Conservation (phyloP, 345 rosid species). For the Alliaria petiolata region DNA sequence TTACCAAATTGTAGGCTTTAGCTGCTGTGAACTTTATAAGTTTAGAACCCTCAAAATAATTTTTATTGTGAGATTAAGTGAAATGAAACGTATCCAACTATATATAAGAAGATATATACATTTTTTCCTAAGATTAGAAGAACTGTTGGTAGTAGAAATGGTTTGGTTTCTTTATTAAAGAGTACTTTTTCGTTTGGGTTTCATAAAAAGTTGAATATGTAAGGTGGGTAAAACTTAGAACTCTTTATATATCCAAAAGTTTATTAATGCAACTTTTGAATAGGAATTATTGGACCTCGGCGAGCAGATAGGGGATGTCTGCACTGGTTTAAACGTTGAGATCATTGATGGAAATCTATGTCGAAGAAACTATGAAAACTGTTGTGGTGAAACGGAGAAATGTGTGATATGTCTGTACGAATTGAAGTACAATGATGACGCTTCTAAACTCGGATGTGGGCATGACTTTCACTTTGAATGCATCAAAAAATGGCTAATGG, state of each 20-base stretch:
- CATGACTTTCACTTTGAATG: slow-evolving; percentile 20
- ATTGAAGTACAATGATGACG: background rate
- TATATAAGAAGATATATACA: too few species aligned
- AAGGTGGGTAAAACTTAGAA: background rate
- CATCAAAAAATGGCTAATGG: slow-evolving; percentile 15
- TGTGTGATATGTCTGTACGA: background rate
- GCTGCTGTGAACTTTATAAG: too few species aligned
- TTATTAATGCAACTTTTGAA: background rate
- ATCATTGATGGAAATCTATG: background rate
- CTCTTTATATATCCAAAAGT: background rate
- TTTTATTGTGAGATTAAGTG: too few species aligned
- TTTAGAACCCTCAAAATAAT: too few species aligned
- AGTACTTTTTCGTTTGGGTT: too few species aligned
- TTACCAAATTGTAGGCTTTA: too few species aligned
- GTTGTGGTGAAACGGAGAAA: background rate
- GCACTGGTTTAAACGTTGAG: background rate
- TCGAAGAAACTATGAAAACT: background rate
- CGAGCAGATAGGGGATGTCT: background rate
- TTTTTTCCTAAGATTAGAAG: too few species aligned
- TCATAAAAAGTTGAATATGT: background rate
- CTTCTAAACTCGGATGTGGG: slow-evolving; percentile 17
- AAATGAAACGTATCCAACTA: too few species aligned
- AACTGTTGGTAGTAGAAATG: background rate
- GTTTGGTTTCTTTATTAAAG: background rate
- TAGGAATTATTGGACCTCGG: background rate